Percentiles rank a stretch among this genome's conserved stretches.
Evolutionary conservation across 176 grass and related monocot species (phyloP).

Genomic region (Oryza longistaminata): DNA sequence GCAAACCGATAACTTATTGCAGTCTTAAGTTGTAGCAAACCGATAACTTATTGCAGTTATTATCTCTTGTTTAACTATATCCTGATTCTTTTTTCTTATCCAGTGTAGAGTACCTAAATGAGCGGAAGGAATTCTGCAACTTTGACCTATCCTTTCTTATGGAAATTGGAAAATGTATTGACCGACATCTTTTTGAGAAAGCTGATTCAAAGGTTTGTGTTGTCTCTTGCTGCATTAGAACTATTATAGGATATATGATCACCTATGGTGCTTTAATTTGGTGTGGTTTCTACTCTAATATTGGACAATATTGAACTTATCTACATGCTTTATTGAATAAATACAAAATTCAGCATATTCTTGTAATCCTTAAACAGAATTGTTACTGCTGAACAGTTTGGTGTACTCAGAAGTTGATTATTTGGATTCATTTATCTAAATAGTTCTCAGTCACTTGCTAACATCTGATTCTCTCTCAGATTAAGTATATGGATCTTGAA

Average conservation of each 20-base stretch:
- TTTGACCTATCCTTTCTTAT: not conserved
- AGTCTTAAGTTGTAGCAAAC: no score
- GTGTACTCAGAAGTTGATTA: not conserved
- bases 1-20: not conserved
- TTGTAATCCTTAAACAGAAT: not conserved
- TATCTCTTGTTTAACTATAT: conserved; percentile 15
- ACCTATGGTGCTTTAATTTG: not conserved
- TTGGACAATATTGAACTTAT: not conserved
- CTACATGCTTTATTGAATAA: not conserved
- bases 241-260: not conserved
- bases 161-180: conserved; percentile 29
- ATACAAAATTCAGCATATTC: conserved; percentile 4
- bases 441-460: conserved; percentile 28
- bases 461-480: conserved; percentile 29
- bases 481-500: conserved; percentile 38
- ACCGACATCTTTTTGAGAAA: conserved; percentile 26
- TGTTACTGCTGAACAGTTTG: not conserved
- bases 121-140: conserved; percentile 5
- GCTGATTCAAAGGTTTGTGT: conserved; percentile 38
- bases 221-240: conserved; percentile 24
- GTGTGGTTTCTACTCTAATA: not conserved
- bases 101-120: conserved; percentile 45
- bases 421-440: not conserved
- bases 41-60: not conserved
- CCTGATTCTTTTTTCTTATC: conserved; percentile 32